Conservation (phyloP, 1,139 yeast genomes). For the Hyphopichia wangnamkhiaoensis region DNA sequence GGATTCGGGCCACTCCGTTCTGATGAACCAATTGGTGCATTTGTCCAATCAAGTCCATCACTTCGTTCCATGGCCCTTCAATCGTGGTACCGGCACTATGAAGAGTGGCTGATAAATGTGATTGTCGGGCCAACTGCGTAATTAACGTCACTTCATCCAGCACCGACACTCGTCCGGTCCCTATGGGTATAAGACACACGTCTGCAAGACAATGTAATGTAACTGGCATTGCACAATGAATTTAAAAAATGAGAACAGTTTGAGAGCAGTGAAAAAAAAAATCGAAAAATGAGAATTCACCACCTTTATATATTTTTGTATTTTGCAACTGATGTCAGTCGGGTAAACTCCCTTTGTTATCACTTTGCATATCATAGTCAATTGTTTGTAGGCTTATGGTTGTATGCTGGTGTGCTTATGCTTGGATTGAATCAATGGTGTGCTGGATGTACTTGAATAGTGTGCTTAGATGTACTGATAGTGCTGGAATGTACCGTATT, state of each 20-base stretch:
- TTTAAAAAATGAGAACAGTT: not conserved
- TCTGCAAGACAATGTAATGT: conserved; percentile 74
- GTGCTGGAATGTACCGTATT: too few relatives aligned
- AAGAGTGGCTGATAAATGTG: conserved; percentile 64
- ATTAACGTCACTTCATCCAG: conserved; percentile 76
- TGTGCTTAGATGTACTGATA: too few relatives aligned
- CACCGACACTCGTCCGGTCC: conserved; percentile 75
- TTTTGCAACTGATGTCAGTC: not conserved
- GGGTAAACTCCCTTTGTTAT: too few relatives aligned
- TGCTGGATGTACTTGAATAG: too few relatives aligned
- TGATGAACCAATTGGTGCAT: conserved; percentile 71
- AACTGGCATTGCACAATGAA: conserved; percentile 24
- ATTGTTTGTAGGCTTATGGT: too few relatives aligned
- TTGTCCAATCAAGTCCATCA: conserved; percentile 75
- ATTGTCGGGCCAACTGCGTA: conserved; percentile 60
- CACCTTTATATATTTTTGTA: not conserved
- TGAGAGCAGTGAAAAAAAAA: too few relatives aligned
- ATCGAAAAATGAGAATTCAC: not conserved
- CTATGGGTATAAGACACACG: conserved; percentile 81
- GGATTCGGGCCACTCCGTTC: conserved; percentile 72
- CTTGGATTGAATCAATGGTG: too few relatives aligned
- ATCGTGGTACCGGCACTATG: conserved; percentile 93
- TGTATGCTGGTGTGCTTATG: too few relatives aligned
- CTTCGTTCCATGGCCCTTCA: conserved; percentile 92
- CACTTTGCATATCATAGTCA: too few relatives aligned